These are phyloP conservation scores for Luffa aegyptiaca DNA, from an alignment of 306 rosid species.

Conservation along the genomic window DNA sequence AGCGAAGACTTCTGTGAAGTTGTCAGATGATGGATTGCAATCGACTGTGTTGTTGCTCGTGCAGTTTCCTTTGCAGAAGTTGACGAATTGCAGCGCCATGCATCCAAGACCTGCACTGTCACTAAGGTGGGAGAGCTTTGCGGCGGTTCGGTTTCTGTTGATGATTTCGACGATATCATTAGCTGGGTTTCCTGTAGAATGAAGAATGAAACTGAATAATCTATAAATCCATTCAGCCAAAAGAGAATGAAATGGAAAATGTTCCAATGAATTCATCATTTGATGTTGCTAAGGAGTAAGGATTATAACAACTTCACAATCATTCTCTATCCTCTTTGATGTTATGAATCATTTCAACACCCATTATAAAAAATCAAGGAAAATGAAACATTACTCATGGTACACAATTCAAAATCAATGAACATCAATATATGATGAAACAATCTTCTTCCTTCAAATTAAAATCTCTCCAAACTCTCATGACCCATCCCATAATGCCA, in stretches of 20 bases:
- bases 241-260: background rate
- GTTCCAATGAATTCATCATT: background rate
- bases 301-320: background rate
- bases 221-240: background rate
- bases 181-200: constrained; percentile 73
- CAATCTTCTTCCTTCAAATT: background rate
- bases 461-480: background rate
- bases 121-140: constrained; percentile 43
- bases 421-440: background rate
- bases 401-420: background rate
- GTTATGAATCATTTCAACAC: background rate
- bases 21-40: constrained; percentile 74
- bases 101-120: constrained; percentile 88
- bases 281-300: background rate
- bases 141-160: constrained; percentile 66
- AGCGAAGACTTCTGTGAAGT: constrained; percentile 82
- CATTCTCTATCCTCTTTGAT: background rate
- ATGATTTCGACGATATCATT: constrained; percentile 59
- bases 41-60: constrained; percentile 36
- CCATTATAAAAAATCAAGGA: background rate
- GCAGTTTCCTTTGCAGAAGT: constrained; percentile 74
- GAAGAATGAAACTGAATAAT: constrained; percentile 1
- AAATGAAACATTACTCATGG: background rate
- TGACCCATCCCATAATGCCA: background rate
- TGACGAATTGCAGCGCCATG: constrained; percentile 79